Percentiles rank a stretch among this genome's conserved stretches.
phyloP scores from a whole-genome alignment of 805 yeast genomes.

The Kuraishia floccosa region DNA sequence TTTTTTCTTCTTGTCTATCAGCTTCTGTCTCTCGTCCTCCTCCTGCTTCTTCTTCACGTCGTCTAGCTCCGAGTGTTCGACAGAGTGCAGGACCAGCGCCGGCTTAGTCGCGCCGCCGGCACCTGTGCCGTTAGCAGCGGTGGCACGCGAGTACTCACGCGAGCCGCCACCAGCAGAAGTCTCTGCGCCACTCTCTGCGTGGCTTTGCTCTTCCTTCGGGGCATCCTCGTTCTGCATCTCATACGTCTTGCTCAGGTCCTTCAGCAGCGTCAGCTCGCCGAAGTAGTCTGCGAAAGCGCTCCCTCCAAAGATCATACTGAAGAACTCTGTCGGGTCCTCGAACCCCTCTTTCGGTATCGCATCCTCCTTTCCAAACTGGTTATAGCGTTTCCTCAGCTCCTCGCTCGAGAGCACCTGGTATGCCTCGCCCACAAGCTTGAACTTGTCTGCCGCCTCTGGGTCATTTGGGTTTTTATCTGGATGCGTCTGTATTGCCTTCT shows the following conservation, averaged over 20 bases:
- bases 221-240: conserved; percentile 22
- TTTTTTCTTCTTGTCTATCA: conserved; percentile 23
- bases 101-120: neutral
- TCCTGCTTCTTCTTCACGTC: conserved; percentile 33
- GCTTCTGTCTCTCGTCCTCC: conserved; percentile 17
- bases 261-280: conserved; percentile 76
- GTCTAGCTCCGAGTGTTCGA: conserved; percentile 7
- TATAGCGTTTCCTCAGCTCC: conserved; percentile 53
- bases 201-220: conserved; percentile 1
- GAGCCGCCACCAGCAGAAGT: neutral
- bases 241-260: conserved; percentile 44
- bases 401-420: conserved; percentile 69
- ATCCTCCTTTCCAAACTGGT: conserved; percentile 64
- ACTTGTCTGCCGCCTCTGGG: conserved; percentile 64
- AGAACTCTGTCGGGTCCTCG: conserved; percentile 66
- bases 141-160: neutral
- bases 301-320: conserved; percentile 74
- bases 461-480: conserved; percentile 77
- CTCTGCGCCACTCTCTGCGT: neutral
- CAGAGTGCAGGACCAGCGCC: neutral
- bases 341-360: conserved; percentile 63
- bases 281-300: conserved; percentile 80
- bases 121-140: neutral
- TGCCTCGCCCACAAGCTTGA: conserved; percentile 54
- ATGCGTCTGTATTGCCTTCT: conserved; percentile 64